phyloP scores from a whole-genome alignment of 116 monocot species.

The Papilionanthe hybrid region DNA sequence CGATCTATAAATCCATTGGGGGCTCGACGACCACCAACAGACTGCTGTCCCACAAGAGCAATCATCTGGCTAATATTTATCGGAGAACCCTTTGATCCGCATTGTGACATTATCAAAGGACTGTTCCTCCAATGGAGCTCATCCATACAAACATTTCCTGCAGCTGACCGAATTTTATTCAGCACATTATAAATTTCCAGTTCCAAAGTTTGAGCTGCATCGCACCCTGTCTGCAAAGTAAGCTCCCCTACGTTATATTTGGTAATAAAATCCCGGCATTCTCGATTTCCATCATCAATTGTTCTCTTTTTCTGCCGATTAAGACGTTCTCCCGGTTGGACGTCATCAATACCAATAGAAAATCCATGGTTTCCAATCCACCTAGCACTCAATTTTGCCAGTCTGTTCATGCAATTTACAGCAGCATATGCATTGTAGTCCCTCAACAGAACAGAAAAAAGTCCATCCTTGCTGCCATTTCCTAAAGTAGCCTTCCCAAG shows the following conservation, averaged over 20 bases:
- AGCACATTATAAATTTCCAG: slow-evolving; percentile 53
- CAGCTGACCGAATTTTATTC: slow-evolving; percentile 60
- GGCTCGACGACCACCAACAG: slow-evolving; percentile 94
- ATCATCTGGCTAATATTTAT: slow-evolving; percentile 98
- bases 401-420: slow-evolving; percentile 92
- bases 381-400: slow-evolving; percentile 96
- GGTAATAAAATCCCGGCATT: slow-evolving; percentile 57
- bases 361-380: slow-evolving; percentile 99
- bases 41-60: slow-evolving; percentile 95
- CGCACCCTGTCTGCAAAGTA: slow-evolving; percentile 56
- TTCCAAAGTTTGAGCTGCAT: slow-evolving; percentile 83
- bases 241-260: slow-evolving; percentile 56
- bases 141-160: slow-evolving; percentile 77
- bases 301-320: slow-evolving; percentile 53
- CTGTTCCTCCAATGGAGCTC: slow-evolving; percentile 97
- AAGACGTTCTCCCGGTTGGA: slow-evolving; percentile 76
- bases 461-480: slow-evolving; percentile 92
- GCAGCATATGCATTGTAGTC: slow-evolving; percentile 96
- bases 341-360: slow-evolving; percentile 97
- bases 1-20: slow-evolving; percentile 95
- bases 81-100: slow-evolving; percentile 97
- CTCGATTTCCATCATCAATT: slow-evolving; percentile 65
- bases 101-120: slow-evolving; percentile 96
- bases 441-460: slow-evolving; percentile 85
- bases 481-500: slow-evolving; percentile 95